Evolutionary conservation across 306 rosid species (phyloP).

Genomic region (Pterocarpus macrocarpus): DNA sequence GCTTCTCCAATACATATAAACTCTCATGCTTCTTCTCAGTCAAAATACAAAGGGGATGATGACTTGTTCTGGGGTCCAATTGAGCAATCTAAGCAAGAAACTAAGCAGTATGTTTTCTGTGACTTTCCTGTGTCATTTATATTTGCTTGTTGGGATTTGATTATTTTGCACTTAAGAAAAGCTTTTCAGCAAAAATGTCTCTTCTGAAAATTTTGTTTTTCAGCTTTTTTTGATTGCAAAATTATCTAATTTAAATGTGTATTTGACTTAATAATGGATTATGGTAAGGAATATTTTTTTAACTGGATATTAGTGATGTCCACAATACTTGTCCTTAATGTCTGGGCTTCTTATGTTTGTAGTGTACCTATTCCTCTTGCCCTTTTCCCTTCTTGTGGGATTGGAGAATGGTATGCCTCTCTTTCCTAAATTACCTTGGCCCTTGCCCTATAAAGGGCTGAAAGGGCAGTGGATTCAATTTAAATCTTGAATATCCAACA

Average conservation of each 20-base stretch:
- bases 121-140: not conserved
- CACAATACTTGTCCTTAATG: not conserved
- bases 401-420: not conserved
- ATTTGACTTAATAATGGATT: not conserved
- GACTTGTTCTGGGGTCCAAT: constrained; percentile 96
- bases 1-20: constrained; percentile 70
- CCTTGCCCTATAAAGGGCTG: not conserved
- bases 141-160: constrained; percentile 4
- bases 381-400: not conserved
- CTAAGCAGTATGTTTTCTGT: constrained; percentile 72
- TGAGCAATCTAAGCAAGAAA: constrained; percentile 82
- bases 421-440: not conserved
- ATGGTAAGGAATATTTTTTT: not conserved
- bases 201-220: not conserved
- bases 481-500: constrained; percentile 4
- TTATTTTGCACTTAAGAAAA: not conserved
- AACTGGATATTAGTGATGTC: not conserved
- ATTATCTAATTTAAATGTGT: not conserved
- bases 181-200: not conserved
- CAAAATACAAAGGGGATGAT: constrained; percentile 79
- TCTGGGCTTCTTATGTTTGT: not conserved
- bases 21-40: constrained; percentile 61
- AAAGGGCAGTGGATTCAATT: not conserved
- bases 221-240: not conserved
- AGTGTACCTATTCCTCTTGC: not conserved